phyloP scores from a whole-genome alignment of 2,329 filamentous ascomycete genomes.

The Periconia sp. region DNA sequence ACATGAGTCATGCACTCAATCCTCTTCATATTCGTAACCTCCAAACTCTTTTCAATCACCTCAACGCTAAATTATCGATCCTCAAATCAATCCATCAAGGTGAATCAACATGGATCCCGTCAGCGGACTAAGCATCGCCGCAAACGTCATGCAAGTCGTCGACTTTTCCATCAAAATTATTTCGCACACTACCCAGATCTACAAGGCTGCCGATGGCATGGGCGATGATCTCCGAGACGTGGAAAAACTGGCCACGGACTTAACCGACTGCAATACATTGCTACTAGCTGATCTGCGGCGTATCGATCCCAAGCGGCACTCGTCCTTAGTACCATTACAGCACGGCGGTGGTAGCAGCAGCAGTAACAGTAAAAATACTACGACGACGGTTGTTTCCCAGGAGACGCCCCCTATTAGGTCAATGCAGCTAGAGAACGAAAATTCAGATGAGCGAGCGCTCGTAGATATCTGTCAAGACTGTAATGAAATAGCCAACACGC shows the following conservation, averaged over 20 bases:
- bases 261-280: background rate
- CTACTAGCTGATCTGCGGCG: background rate
- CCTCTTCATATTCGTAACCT: background rate
- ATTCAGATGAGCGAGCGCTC: background rate
- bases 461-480: background rate
- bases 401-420: background rate
- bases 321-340: background rate
- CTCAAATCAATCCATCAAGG: background rate
- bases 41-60: background rate
- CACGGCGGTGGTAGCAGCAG: background rate
- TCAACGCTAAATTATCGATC: background rate
- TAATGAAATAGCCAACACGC: constrained; percentile 1
- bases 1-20: background rate
- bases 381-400: background rate
- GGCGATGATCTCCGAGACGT: background rate
- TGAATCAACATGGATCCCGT: constrained; percentile 1
- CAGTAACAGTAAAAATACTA: background rate
- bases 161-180: constrained; percentile 1
- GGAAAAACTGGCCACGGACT: background rate
- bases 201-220: background rate
- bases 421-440: background rate
- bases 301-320: background rate
- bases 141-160: constrained; percentile 1
- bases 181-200: background rate
- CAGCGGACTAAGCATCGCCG: background rate